Base-by-base conservation (phyloP, 495 filamentous ascomycete genomes). In the Penicillium silybi region DNA sequence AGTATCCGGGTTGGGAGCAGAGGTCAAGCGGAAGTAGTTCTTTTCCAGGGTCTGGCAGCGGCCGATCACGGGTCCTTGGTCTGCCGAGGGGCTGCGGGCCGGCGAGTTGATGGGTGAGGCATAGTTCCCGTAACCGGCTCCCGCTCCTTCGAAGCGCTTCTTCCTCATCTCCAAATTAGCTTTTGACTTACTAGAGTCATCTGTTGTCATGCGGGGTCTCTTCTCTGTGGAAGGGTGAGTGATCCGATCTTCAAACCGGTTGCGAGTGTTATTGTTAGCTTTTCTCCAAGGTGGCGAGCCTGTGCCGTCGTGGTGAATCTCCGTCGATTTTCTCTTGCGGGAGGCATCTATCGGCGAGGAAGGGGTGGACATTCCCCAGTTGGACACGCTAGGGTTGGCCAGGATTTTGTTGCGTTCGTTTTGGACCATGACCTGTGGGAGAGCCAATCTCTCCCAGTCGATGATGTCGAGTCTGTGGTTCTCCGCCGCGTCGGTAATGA, bases 21-120 rank as follows among this genome's bases (percentile, higher is more conserved):
- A 83, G 6, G 93, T 99, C 67, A 99, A 78, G 22, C 93, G 90
- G 63, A 97, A 88, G 66, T 96, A 99, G 57, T 79, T 82, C 76
- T 99, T 99, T 72, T 97, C 91, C 44, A 97, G 73, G n/a, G 75
- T 75, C 72, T 89, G 77, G 72, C 85, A 92, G 29, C 85, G 85
- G 52, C 93, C 93, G 40, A 96, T 82, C 23, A 97, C 82, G 11
- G 93, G 92, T 44, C 92, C 93, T 51, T 81, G 75, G 44, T 75
- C 68, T 23, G 79, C 77, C 35, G 73, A 68, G 26, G 80, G 74
- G 50, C 41, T 65, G 25, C 81, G 77, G 25, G 73, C 78, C 13
- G 86, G 81, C 37, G 85, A 84, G 49, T 80, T 75, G 50, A 71
- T 65, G 39, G 83, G 82, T 41, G 80, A 65, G 13, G 56, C 59